Base-by-base conservation (phyloP, 495 filamentous ascomycete species). In the Chaetomium cochliodes region DNA sequence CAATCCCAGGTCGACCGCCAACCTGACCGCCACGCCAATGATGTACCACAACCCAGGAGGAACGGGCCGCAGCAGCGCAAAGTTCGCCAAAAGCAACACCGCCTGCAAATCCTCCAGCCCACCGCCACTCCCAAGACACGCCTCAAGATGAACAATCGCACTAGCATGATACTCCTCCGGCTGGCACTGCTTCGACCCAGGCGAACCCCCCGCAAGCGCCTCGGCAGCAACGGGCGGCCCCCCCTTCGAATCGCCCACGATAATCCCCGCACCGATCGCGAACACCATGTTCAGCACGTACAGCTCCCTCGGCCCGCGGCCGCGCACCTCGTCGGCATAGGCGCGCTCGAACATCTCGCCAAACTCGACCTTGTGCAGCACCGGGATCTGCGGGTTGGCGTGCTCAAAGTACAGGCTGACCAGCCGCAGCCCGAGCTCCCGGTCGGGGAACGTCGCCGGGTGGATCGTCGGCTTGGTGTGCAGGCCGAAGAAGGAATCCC, bases 241-340 rank as follows among this genome's bases (percentile, higher is more conserved):
- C 4, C 63, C 65, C 74, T 76, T 79, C 70, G 63, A 70, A 57
- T 75, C 88, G 57, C 88, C 90, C 67, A 96, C 85, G 65, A 96
- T 96, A 67, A 97, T 96, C 0, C 92, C 93, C 15, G 91, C 90
- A 11, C 93, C 93, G 65, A 97, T 97, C 7, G 93, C 93, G 78
- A 93, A 98, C n/a, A 97, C 93, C 74, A 98, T 97, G 74, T 97
- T 96, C 54, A 97, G 82, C 75, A 92, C 86, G 72, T 97, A 98
- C 16, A 92, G 85, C 75, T 96, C 92, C 57, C 91, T 85, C 9
- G 93, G 86, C 22, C 89, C 90, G 33, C 91, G 85, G 61, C 85
- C 84, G 62, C 86, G 85, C 58, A 85, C 85, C 41, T 88, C 85
- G 9, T 85, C 78, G 3, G 82, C 79, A 74, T 94, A 98, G 0